Evolutionary conservation across 495 filamentous ascomycete species (phyloP).

Genomic region (Aspergillus nidulans): DNA sequence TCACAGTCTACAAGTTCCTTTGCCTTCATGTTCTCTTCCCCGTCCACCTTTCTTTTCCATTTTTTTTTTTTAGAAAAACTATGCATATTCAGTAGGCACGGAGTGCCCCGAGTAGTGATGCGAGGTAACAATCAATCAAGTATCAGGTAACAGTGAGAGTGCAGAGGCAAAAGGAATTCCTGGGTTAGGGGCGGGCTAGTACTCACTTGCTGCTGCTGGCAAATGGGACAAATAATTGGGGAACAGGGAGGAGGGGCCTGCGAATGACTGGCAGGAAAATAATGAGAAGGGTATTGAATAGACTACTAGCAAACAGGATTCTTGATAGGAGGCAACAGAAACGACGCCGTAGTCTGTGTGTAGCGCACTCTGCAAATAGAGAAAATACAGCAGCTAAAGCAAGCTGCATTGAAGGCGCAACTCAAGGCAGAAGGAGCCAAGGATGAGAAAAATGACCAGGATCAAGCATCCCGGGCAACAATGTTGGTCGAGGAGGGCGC

Average conservation of each 20-base stretch:
- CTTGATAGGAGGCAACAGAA: background rate
- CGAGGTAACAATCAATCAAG: conserved; percentile 17
- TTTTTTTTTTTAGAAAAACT: background rate
- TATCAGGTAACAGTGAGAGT: background rate
- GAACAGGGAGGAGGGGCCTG: too few relatives aligned
- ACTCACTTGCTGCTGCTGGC: background rate
- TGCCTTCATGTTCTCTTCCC: background rate
- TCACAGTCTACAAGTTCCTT: background rate
- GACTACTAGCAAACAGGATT: conserved; percentile 7
- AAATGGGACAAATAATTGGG: background rate
- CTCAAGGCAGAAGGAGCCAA: conserved; percentile 1
- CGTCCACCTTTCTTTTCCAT: background rate
- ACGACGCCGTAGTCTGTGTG: background rate
- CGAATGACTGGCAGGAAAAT: background rate
- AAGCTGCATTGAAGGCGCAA: conserved; percentile 20
- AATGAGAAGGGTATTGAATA: background rate
- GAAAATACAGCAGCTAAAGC: conserved; percentile 12
- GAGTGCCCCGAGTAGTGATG: conserved; percentile 15
- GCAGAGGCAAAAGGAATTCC: background rate
- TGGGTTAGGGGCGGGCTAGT: background rate
- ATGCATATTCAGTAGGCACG: conserved; percentile 12
- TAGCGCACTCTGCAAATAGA: conserved; percentile 9
- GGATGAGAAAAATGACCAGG: conserved; percentile 10
- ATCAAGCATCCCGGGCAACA: conserved; percentile 11
- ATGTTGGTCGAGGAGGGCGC: background rate